Evolutionary conservation across 768 basidiomycete species (phyloP), one percentile per base, ranked within the genome.

Genomic region (Amanita pallidorosea): DNA sequence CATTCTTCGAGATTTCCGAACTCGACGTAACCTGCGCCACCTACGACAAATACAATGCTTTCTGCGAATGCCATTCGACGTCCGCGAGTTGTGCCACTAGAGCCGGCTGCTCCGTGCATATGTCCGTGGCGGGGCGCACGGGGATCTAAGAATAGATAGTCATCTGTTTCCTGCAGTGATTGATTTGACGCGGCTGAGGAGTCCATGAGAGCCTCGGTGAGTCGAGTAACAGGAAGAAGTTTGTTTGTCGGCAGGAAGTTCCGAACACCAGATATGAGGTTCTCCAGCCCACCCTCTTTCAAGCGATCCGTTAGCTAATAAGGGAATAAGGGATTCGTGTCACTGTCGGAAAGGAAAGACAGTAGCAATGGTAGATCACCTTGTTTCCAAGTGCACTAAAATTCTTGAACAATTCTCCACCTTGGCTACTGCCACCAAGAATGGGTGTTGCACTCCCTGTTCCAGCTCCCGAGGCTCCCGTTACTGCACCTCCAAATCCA

Each of bases 131-230:
- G 79, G 8, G 85, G 81, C 12, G 85, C 83, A 18, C 87, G 83
- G 7, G 95, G 95, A 64, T 99, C 95, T 49, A 99, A 81, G 70
- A 88, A 86, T 40, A 99, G 64, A 67, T 85, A 99, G 27, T 99
- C 95, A 62, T 99, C 95, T 1, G 95, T 97, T 65, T 96, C 93
- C 60, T 90, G 86, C 31, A 99, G 67, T 4, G 96, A 97, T 63
- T 94, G 88, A 53, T 93, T 94, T 23, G 90, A 88, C 2, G 92
- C 96, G 2, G 87, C 76, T 0, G 93, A 84, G 0, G 96, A 94
- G 63, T 99, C 96, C 94, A 98, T 98, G 25, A 99, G 73, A 18
- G 96, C 95, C 61, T 98, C 96, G 1, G 88, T 84, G 29, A 99
- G 74, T 9, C 96, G 83, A 0, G 96, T 97, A 42, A 95, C 81